Percentiles rank a stretch among this genome's conserved stretches.
These are phyloP conservation scores for Fusarium sp. DNA, from an alignment of 2,329 filamentous ascomycete species.

Conservation along the genomic window DNA sequence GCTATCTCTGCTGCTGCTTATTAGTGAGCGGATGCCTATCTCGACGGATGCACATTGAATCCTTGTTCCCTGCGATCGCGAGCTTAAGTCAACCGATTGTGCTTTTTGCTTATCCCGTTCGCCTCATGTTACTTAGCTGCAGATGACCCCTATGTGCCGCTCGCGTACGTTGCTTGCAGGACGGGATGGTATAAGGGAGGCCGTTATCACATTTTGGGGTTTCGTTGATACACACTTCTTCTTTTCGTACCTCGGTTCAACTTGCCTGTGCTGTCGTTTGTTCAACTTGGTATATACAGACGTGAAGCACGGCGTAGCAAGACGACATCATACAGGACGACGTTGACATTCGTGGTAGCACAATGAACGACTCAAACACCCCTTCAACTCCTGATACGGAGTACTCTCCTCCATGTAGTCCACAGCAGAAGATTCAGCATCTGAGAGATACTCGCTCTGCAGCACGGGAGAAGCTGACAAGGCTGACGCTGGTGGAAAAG, in stretches of 20 bases:
- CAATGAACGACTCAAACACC: constrained; percentile 42
- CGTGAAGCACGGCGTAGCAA: not conserved
- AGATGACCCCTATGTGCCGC: constrained; percentile 28
- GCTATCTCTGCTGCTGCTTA: constrained; percentile 6
- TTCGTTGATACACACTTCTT: not conserved
- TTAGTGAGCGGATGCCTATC: constrained; percentile 20
- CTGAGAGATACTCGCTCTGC: constrained; percentile 55
- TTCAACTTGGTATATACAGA: constrained; percentile 1
- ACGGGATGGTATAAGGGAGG: constrained; percentile 18
- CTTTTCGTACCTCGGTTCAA: constrained; percentile 7
- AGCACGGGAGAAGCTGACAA: constrained; percentile 62
- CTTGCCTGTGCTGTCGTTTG: not conserved
- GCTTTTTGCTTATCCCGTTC: not conserved
- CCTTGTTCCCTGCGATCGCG: constrained; percentile 34
- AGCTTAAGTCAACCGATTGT: not conserved
- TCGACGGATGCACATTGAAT: constrained; percentile 2
- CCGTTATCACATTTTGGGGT: not conserved
- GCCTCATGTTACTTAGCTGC: constrained; percentile 14
- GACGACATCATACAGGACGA: not conserved
- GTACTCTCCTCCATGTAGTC: constrained; percentile 60
- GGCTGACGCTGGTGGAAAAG: constrained; percentile 69
- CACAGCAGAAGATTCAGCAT: constrained; percentile 51
- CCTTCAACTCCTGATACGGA: constrained; percentile 62
- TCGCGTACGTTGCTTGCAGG: constrained; percentile 7
- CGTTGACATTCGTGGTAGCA: not conserved